These are phyloP conservation scores for Penicillium sp. DNA, from an alignment of 2,329 filamentous ascomycete species.

Conservation along the genomic window DNA sequence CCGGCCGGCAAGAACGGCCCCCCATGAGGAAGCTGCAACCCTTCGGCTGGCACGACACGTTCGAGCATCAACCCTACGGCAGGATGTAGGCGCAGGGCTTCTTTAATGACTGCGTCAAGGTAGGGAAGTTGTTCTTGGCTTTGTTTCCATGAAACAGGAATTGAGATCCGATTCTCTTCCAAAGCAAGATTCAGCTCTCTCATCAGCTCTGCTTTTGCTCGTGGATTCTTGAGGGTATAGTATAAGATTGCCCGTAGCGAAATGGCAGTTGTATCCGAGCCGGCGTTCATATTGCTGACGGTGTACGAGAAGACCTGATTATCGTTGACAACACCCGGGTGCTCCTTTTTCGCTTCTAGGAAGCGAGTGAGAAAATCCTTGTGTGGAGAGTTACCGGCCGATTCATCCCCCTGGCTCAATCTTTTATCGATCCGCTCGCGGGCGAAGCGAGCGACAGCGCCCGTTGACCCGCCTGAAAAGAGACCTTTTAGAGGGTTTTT, in stretches of 20 bases:
- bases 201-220: conserved; percentile 41
- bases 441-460: conserved; percentile 25
- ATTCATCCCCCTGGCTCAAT: conserved; percentile 6
- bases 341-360: conserved; percentile 26
- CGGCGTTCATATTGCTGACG: conserved; percentile 32
- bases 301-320: conserved; percentile 29
- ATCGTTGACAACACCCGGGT: conserved; percentile 29
- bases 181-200: conserved; percentile 48
- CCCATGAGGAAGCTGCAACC: conserved; percentile 21
- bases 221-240: conserved; percentile 28
- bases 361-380: conserved; percentile 34
- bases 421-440: conserved; percentile 22
- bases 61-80: conserved; percentile 26
- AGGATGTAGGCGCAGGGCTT: conserved; percentile 29
- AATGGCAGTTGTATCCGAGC: conserved; percentile 39
- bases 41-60: conserved; percentile 24
- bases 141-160: conserved; percentile 27
- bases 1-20: conserved; percentile 26
- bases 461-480: conserved; percentile 19
- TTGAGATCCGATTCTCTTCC: conserved; percentile 10
- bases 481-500: conserved; percentile 33
- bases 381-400: not conserved
- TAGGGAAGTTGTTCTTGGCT: conserved; percentile 28
- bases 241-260: conserved; percentile 35
- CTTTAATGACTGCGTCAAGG: conserved; percentile 32